Evolutionary conservation across 345 rosid species (phyloP).

Genomic region (Populus alba): DNA sequence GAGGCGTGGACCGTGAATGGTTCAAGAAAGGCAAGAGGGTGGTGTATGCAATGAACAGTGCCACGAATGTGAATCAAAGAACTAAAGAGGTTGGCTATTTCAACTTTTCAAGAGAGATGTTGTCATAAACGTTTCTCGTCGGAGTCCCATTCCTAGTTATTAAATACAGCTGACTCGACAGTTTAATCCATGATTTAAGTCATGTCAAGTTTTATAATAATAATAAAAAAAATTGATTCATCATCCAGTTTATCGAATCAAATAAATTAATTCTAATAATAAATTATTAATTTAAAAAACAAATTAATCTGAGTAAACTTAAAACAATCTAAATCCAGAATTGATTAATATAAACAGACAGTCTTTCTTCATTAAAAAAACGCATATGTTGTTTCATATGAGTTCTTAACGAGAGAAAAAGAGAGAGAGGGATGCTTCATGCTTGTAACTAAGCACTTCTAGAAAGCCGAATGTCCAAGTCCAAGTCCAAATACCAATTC

Average conservation of each 20-base stretch:
- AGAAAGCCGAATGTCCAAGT: slow-evolving; percentile 12
- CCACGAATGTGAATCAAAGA: neutral
- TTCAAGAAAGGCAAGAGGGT: slow-evolving; percentile 40
- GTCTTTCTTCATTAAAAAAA: slow-evolving; percentile 2
- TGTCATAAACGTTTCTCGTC: neutral
- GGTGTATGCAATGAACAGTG: slow-evolving; percentile 4
- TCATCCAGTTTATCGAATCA: too few species aligned
- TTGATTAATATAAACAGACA: slow-evolving; percentile 28
- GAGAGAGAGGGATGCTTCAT: neutral
- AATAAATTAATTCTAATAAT: too few species aligned
- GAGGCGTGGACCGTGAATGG: slow-evolving; percentile 44
- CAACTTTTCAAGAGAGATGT: neutral
- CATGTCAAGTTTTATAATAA: too few species aligned
- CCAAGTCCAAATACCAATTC: neutral
- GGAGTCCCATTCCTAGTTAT: neutral
- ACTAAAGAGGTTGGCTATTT: neutral
- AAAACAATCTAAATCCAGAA: neutral
- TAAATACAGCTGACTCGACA: too few species aligned
- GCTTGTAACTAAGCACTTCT: slow-evolving; percentile 6
- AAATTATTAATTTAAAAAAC: too few species aligned
- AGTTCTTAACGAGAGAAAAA: neutral
- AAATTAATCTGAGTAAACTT: too few species aligned
- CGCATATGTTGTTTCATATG: neutral
- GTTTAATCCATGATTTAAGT: too few species aligned
- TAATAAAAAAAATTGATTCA: too few species aligned